Base-by-base conservation (phyloP, 2,329 filamentous ascomycete genomes). In the Paracamarosporium sp. region DNA sequence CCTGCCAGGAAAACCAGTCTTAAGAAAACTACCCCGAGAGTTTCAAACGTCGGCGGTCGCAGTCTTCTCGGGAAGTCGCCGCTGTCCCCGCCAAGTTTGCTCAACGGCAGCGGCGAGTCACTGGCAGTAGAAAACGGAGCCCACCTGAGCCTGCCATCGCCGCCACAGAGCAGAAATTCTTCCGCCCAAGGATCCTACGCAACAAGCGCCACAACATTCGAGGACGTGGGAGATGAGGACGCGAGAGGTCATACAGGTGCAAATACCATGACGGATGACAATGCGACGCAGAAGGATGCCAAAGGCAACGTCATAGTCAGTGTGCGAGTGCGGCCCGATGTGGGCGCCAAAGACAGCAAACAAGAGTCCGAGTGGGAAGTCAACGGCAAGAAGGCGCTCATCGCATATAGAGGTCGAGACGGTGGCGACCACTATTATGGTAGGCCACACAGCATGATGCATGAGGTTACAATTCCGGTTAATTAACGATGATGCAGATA, bases 221-320 rank as follows among this genome's bases (percentile, higher is more conserved):
- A 97, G 69, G 93, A 96, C 60, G 82, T 84, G 25, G 86, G 85
- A 24, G 91, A 94, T 79, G 62, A 88, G 80, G 74, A 82, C 79
- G 57, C 55, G 60, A 77, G 55, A 86, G 87, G 55, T 84, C 87
- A 31, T 13, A 20, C 48, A 3, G 48, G 74, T 60, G 69, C 70
- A 38, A 66, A 70, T 56, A 76, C 73, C 33, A 62, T 50, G 17
- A 36, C 51, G 20, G 66, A 20, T 67, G 70, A 46, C 65, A 70
- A 43, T 63, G 71, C 53, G 75, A 50, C 56, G 22, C 56, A 51
- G 22, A 88, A 86, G 67, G 93, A 97, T 68, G 86, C 85, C 54
- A 98, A 97, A 76, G 95, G 95, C 50, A 99, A 99, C 71, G 94
- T 99, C 13, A 79, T 98, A 60, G 94, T 99, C 66, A 98, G 95